These are phyloP conservation scores for Amanita brunnescens DNA, from an alignment of 768 basidiomycete species.

Conservation along the genomic window DNA sequence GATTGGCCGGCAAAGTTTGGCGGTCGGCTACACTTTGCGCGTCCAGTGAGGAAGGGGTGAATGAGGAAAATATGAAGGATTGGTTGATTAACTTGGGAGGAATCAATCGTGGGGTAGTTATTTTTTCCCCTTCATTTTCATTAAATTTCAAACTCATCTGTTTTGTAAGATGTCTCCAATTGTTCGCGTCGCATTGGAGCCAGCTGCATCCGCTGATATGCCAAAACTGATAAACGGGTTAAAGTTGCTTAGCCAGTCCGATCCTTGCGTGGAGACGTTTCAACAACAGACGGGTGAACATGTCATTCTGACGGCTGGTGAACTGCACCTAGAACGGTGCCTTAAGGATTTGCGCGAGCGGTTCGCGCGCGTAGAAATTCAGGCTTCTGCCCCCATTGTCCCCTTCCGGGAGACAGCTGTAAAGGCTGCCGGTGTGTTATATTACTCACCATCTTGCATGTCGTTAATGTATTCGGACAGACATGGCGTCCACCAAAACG, in stretches of 20 bases:
- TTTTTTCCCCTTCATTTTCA: neutral
- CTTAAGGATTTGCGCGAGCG: slow-evolving; percentile 93
- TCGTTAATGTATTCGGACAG: slow-evolving; percentile 28
- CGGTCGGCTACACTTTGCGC: slow-evolving; percentile 86
- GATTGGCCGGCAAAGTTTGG: slow-evolving; percentile 85
- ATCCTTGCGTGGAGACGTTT: slow-evolving; percentile 96
- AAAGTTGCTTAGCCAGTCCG: slow-evolving; percentile 84
- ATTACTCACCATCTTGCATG: neutral
- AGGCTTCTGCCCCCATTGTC: slow-evolving; percentile 91
- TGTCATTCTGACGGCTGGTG: slow-evolving; percentile 93
- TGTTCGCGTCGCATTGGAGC: slow-evolving; percentile 91
- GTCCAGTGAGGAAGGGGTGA: slow-evolving; percentile 37
- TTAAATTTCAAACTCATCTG: neutral
- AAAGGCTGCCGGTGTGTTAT: slow-evolving; percentile 54
- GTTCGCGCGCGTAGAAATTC: slow-evolving; percentile 89
- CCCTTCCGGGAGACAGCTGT: slow-evolving; percentile 96
- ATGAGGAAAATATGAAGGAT: slow-evolving; percentile 28
- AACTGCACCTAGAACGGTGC: slow-evolving; percentile 95
- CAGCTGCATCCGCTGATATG: slow-evolving; percentile 75
- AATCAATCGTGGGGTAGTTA: slow-evolving; percentile 51
- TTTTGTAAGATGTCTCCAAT: slow-evolving; percentile 68
- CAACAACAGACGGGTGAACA: slow-evolving; percentile 97
- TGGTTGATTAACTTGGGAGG: slow-evolving; percentile 78
- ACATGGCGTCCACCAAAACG: slow-evolving; percentile 83
- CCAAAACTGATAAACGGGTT: slow-evolving; percentile 81